Evolutionary conservation across 2,329 filamentous ascomycete genomes (phyloP), one percentile per base, ranked within the genome.

Genomic region (Fusarium caatingaense): DNA sequence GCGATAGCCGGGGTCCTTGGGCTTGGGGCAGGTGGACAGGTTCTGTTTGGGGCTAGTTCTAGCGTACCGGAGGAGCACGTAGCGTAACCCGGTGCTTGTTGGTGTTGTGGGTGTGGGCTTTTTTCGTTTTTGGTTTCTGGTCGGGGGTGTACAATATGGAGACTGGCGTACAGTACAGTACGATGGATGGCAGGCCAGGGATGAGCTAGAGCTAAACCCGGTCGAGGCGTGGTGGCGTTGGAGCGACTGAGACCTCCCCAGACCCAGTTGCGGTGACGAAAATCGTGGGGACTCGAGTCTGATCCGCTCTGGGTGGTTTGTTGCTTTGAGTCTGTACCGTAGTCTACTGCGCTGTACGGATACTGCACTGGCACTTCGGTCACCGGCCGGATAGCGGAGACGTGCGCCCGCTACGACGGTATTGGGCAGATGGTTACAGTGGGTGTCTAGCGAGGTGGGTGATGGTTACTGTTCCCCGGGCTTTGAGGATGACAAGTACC

Each of bases 181-280:
- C 40, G 53, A 59, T 49, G 61, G 65, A 60, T 60, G 65, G 62
- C 60, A 65, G 61, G 53, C 27, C 67, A 69, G 58, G 67, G 67
- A 70, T 72, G 55, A 51, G 47, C 64, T 74, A 69, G 56, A 56
- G 49, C 64, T 74, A 69, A 72, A 59, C 72, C 72, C 63, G 72
- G 68, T 66, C 59, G 66, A 72, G 66, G 71, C 69, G 71, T 69
- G 69, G 73, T 75, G 73, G 73, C 73, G 73, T 72, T 72, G 64
- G 41, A 62, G 60, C 59, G 56, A 66, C 51, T 61, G 56, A 64
- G 56, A 57, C 56, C 56, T 69, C 56, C 66, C 66, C 66, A 69
- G 66, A 53, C 66, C 67, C 66, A 69, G 68, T 66, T 72, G 68
- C 73, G 73, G 73, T 75, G 73, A 75, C 73, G 73, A 74, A 72